Evolutionary conservation across 805 yeast genomes (phyloP).

Genomic region (Monosporozyma yasuniensis): DNA sequence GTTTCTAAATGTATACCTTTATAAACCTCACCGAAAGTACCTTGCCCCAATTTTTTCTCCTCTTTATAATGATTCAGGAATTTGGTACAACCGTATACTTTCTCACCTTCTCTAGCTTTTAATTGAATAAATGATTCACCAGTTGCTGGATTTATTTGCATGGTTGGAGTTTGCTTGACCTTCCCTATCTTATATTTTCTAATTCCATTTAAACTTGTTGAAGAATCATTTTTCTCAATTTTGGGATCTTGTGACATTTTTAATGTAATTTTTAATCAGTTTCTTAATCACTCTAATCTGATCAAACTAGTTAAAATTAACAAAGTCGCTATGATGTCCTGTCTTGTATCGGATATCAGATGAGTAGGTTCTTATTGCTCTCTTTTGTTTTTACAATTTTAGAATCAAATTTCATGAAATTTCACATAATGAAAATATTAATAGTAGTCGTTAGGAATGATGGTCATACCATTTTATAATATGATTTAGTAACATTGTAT

Average conservation of each 20-base stretch:
- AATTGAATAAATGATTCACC: conserved; percentile 24
- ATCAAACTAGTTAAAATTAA: background rate
- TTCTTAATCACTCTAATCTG: background rate
- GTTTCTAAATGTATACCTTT: conserved; percentile 51
- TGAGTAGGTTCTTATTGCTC: background rate
- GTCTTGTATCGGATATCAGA: background rate
- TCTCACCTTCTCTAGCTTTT: conserved; percentile 18
- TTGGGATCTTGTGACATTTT: background rate
- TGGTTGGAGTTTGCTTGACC: conserved; percentile 27
- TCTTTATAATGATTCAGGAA: conserved; percentile 25
- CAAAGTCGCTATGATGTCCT: background rate
- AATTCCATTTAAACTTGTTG: background rate
- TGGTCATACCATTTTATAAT: background rate
- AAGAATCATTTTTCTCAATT: background rate
- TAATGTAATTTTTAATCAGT: background rate
- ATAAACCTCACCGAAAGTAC: conserved; percentile 85
- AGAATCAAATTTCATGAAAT: background rate
- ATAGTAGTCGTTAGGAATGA: conserved; percentile 1
- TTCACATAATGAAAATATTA: background rate
- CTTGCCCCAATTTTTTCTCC: conserved; percentile 59
- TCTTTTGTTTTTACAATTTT: background rate
- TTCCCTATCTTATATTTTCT: conserved; percentile 29
- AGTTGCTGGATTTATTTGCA: conserved; percentile 20
- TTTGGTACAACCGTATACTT: conserved; percentile 27
- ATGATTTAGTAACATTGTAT: background rate